phyloP scores from a whole-genome alignment of 257 asterid genomes.

The Orobanche coerulescens region DNA sequence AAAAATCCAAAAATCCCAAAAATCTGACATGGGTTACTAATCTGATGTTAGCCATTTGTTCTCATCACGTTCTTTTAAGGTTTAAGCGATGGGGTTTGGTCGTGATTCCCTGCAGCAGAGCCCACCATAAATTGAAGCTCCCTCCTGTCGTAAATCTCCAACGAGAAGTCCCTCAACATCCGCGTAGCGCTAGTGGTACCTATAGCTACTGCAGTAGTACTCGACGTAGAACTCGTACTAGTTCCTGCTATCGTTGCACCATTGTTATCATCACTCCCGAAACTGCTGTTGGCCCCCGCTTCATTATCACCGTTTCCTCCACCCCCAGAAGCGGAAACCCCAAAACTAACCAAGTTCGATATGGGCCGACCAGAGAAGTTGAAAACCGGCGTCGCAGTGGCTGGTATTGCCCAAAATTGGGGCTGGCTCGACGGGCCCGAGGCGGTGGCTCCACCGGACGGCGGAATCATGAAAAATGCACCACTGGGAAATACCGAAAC shows the following conservation, averaged over 20 bases:
- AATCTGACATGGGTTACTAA: slow-evolving; percentile 21
- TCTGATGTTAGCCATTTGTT: neutral
- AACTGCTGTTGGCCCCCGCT: slow-evolving; percentile 17
- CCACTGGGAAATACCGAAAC: slow-evolving; percentile 62
- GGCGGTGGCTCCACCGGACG: slow-evolving; percentile 21
- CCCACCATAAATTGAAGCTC: too few species aligned
- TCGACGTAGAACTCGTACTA: too few species aligned
- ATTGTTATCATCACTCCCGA: slow-evolving; percentile 19
- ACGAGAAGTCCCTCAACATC: too few species aligned
- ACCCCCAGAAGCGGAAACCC: slow-evolving; percentile 3
- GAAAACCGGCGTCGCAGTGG: slow-evolving; percentile 49
- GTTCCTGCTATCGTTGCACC: slow-evolving; percentile 31
- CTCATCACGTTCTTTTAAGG: neutral
- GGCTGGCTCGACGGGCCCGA: slow-evolving; percentile 40
- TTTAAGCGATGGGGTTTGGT: too few species aligned
- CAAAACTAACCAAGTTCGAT: slow-evolving; percentile 32
- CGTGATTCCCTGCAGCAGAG: too few species aligned
- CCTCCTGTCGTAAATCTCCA: too few species aligned
- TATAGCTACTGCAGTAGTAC: too few species aligned
- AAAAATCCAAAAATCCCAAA: neutral
- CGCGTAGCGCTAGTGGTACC: too few species aligned
- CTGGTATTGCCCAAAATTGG: slow-evolving; percentile 71
- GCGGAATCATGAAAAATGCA: slow-evolving; percentile 60
- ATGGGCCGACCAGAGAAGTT: slow-evolving; percentile 43
- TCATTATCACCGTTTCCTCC: slow-evolving; percentile 18